Conservation (phyloP, 306 rosid genomes). For the Acacia acuminata region DNA sequence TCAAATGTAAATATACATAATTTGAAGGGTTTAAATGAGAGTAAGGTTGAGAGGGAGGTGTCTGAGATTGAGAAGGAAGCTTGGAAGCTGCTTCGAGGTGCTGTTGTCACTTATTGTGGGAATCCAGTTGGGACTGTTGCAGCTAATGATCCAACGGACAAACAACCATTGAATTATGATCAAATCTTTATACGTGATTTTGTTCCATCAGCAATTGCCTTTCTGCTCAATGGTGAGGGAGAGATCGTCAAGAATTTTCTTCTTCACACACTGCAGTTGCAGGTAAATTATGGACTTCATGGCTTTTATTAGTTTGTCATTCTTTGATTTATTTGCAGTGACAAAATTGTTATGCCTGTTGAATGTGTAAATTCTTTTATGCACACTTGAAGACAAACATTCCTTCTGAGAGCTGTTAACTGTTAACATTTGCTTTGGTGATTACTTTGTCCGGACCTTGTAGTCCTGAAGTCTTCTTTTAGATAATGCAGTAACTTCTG, state of each 20-base stretch:
- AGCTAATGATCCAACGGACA: slow-evolving; percentile 72
- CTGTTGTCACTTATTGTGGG: slow-evolving; percentile 81
- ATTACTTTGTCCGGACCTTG: neutral
- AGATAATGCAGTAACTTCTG: slow-evolving; percentile 3
- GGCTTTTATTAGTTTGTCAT: slow-evolving; percentile 26
- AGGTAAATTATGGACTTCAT: slow-evolving; percentile 52
- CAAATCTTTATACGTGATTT: slow-evolving; percentile 94
- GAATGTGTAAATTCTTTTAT: neutral
- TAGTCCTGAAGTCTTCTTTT: neutral
- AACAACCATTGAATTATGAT: slow-evolving; percentile 78
- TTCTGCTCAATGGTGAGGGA: slow-evolving; percentile 85
- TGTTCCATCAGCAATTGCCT: slow-evolving; percentile 83
- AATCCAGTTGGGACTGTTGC: slow-evolving; percentile 92
- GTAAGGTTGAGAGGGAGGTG: slow-evolving; percentile 52
- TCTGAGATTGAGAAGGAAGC: slow-evolving; percentile 78
- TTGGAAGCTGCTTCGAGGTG: slow-evolving; percentile 70
- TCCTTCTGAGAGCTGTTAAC: slow-evolving; percentile 10
- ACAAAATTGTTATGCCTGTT: neutral
- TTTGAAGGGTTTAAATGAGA: slow-evolving; percentile 51
- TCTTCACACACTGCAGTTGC: slow-evolving; percentile 92
- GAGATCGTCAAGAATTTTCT: slow-evolving; percentile 92
- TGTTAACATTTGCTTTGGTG: slow-evolving; percentile 6
- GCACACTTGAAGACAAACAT: neutral
- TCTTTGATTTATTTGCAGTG: slow-evolving; percentile 5
- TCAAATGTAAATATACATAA: slow-evolving; percentile 47